Conservation (phyloP, 371 early-diverging fungal species). For the Dentiscutata heterogama region DNA sequence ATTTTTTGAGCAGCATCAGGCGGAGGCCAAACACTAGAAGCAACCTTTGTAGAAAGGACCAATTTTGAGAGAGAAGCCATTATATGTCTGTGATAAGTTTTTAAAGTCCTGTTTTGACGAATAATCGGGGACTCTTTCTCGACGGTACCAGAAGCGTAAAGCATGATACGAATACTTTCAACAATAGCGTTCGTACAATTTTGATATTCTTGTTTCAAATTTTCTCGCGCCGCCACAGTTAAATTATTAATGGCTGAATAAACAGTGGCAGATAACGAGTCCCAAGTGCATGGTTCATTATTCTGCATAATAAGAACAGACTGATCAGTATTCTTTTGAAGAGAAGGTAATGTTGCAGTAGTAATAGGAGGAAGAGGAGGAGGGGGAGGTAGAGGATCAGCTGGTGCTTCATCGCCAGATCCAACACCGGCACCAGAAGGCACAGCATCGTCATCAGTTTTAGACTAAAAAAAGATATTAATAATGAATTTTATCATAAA, state of each 20-base stretch:
- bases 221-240: constrained; percentile 68
- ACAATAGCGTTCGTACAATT: constrained; percentile 69
- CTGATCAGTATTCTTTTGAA: too few relatives aligned
- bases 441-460: not conserved
- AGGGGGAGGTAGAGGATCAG: not conserved
- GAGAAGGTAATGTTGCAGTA: not conserved
- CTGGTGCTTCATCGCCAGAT: constrained; percentile 4
- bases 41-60: constrained; percentile 84
- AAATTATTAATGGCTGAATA: constrained; percentile 73
- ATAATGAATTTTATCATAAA: not conserved
- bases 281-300: constrained; percentile 67
- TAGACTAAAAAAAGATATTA: not conserved
- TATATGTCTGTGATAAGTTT: constrained; percentile 81
- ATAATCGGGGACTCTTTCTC: constrained; percentile 74
- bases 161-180: constrained; percentile 84
- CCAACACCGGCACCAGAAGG: not conserved
- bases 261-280: constrained; percentile 71
- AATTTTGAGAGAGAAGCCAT: constrained; percentile 85
- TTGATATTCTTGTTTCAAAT: constrained; percentile 68
- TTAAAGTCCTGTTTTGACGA: constrained; percentile 70
- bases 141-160: constrained; percentile 81
- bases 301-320: not conserved
- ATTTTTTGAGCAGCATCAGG: constrained; percentile 77
- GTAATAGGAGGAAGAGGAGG: not conserved
- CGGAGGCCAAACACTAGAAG: constrained; percentile 83